Conservation (phyloP, 2,329 filamentous ascomycete species). For the Alternaria gansuensis region DNA sequence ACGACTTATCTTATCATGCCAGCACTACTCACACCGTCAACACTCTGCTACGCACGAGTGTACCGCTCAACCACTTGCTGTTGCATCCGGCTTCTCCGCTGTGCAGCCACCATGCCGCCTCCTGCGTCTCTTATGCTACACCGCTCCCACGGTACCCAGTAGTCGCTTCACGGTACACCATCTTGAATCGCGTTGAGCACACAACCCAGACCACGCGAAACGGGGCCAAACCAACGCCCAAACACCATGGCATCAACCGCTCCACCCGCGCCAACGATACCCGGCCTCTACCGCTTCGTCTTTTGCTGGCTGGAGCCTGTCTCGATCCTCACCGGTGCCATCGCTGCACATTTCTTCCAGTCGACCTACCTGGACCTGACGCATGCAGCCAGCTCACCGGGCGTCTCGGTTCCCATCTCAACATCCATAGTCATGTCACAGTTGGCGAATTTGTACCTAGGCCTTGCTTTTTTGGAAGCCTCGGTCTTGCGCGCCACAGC, state of each 20-base stretch:
- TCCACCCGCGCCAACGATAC: slow-evolving; percentile 58
- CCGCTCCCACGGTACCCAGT: slow-evolving; percentile 12
- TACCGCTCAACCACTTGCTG: slow-evolving; percentile 6
- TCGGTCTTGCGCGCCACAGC: slow-evolving; percentile 74
- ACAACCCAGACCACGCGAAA: slow-evolving; percentile 22
- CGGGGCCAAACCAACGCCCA: slow-evolving; percentile 11
- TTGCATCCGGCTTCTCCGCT: slow-evolving; percentile 6
- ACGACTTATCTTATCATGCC: slow-evolving; percentile 9
- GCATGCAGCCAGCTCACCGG: slow-evolving; percentile 62
- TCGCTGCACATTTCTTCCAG: slow-evolving; percentile 62
- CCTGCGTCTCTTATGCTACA: slow-evolving; percentile 7
- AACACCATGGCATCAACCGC: slow-evolving; percentile 30
- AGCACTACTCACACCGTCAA: slow-evolving; percentile 5
- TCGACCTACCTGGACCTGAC: slow-evolving; percentile 71
- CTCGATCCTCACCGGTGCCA: slow-evolving; percentile 63
- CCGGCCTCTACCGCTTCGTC: slow-evolving; percentile 72
- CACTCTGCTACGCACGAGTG: not conserved
- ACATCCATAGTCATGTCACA: slow-evolving; percentile 76
- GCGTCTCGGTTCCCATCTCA: slow-evolving; percentile 61
- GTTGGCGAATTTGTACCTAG: slow-evolving; percentile 79
- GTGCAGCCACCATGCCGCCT: not conserved
- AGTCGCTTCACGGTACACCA: slow-evolving; percentile 7
- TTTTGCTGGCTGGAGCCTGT: slow-evolving; percentile 77
- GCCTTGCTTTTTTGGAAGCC: slow-evolving; percentile 80
- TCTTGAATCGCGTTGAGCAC: slow-evolving; percentile 19